phyloP scores from a whole-genome alignment of 2,329 filamentous ascomycete genomes.

The Blastomyces gilchristii region DNA sequence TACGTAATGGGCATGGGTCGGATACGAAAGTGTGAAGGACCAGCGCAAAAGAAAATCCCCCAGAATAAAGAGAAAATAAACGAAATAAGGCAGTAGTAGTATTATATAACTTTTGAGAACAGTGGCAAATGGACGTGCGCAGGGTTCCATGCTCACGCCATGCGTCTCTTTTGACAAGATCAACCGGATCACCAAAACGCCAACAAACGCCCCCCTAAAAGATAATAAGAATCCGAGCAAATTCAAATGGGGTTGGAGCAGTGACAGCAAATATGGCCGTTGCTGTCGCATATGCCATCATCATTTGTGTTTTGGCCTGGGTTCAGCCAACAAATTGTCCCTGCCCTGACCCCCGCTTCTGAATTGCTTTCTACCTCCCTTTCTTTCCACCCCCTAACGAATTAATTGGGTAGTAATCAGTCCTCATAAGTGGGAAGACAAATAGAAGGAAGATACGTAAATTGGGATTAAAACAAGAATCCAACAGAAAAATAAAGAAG shows the following conservation, averaged over 20 bases:
- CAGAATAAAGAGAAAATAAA: background rate
- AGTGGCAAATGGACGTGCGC: background rate
- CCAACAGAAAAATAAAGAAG: too few species aligned
- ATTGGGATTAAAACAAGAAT: too few species aligned
- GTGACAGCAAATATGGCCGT: background rate
- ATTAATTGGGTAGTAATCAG: background rate
- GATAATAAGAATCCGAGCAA: background rate
- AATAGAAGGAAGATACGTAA: background rate
- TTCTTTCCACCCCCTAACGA: background rate
- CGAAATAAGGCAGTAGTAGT: background rate
- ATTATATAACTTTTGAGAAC: background rate
- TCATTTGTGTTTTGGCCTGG: background rate
- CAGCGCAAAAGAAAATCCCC: background rate
- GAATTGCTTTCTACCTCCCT: background rate
- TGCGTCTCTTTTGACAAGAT: background rate
- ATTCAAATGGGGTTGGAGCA: background rate
- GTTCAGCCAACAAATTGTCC: background rate
- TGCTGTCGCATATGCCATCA: background rate
- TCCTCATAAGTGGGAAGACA: background rate
- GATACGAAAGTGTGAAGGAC: background rate
- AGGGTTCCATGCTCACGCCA: background rate
- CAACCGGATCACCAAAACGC: background rate
- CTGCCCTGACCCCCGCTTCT: background rate
- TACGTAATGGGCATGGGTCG: background rate
- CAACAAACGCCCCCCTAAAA: background rate